Percentiles rank a stretch among this genome's conserved stretches.
These are phyloP conservation scores for Huntiella bhutanensis DNA, from an alignment of 2,329 filamentous ascomycete genomes.

Conservation along the genomic window DNA sequence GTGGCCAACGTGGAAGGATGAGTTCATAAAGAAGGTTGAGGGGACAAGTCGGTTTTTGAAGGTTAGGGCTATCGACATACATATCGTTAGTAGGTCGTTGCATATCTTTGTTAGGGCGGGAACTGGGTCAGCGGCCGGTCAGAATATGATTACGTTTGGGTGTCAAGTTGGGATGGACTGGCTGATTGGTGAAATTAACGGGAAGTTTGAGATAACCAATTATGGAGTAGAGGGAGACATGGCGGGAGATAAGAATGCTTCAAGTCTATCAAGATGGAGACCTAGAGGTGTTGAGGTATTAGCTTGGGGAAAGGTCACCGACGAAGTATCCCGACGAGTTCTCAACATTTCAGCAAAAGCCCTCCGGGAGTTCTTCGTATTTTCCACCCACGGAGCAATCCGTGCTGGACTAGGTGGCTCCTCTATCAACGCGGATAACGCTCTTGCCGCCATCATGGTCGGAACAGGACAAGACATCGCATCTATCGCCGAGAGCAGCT, in stretches of 20 bases:
- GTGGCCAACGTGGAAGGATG: background rate
- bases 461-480: constrained; percentile 7
- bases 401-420: background rate
- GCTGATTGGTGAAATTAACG: background rate
- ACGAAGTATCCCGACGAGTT: background rate
- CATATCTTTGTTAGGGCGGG: background rate
- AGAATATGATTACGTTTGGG: constrained; percentile 4
- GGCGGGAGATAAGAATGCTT: background rate
- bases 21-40: constrained; percentile 1
- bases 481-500: background rate
- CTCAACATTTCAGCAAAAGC: background rate
- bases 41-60: constrained; percentile 1
- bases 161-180: background rate
- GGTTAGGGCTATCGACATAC: background rate
- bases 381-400: background rate
- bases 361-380: background rate
- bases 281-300: constrained; percentile 3
- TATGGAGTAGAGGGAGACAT: background rate
- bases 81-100: background rate
- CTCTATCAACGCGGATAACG: background rate
- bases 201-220: background rate
- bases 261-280: background rate
- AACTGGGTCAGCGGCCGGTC: background rate
- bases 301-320: constrained; percentile 4
- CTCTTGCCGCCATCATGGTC: background rate